A percentile compares a stretch with the other conserved stretches of the same genome.
These are phyloP conservation scores for Agmasoma carcini DNA, from an alignment of 371 early-diverging fungal species.

Conservation along the genomic window DNA sequence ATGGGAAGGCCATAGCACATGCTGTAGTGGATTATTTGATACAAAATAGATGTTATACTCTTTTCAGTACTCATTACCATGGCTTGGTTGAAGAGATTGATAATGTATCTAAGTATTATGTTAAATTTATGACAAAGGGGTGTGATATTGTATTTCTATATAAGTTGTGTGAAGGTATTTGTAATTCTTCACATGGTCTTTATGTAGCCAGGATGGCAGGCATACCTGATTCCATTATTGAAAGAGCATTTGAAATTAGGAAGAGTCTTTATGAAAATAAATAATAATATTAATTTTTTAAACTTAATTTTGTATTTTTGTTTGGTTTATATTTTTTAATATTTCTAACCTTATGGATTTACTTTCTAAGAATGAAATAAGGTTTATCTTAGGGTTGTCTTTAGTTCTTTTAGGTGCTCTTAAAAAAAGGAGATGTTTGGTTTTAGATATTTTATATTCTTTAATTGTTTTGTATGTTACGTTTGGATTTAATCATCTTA, in stretches of 20 bases:
- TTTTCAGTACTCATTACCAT: conserved; percentile 93
- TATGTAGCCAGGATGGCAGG: conserved; percentile 87
- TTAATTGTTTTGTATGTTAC: conserved; percentile 26
- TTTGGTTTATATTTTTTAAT: background rate
- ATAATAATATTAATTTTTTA: conserved; percentile 7
- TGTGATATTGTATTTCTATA: conserved; percentile 82
- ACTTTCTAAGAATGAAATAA: background rate
- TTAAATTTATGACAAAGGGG: conserved; percentile 31
- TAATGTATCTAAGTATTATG: conserved; percentile 20
- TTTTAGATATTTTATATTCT: background rate
- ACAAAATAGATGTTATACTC: conserved; percentile 52
- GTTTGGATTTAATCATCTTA: conserved; percentile 16
- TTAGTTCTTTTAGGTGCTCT: conserved; percentile 1
- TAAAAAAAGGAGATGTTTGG: conserved; percentile 6
- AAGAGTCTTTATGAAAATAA: conserved; percentile 5
- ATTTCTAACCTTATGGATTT: background rate
- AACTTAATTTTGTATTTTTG: no score
- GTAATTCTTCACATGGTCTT: conserved; percentile 68
- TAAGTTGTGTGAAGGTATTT: conserved; percentile 67
- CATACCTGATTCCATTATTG: conserved; percentile 57
- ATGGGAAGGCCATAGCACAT: conserved; percentile 88
- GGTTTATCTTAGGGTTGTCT: background rate
- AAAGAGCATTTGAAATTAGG: conserved; percentile 39
- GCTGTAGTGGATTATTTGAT: conserved; percentile 70
- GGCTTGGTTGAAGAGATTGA: conserved; percentile 67